Evolutionary conservation across 2,329 filamentous ascomycete species (phyloP), one percentile per base, ranked within the genome.

Genomic region (Aspergillus uvarum): DNA sequence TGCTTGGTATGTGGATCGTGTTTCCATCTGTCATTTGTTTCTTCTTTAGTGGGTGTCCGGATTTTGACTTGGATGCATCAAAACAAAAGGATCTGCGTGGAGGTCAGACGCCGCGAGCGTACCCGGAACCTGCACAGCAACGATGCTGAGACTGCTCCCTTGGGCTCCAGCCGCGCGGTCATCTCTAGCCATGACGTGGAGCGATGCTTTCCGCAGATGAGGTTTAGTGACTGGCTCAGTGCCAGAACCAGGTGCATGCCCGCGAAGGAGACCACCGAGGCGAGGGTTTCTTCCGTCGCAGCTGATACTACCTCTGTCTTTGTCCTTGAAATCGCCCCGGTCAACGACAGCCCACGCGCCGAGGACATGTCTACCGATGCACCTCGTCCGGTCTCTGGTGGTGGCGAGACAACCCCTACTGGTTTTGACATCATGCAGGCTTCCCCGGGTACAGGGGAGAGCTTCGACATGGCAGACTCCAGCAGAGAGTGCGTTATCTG

Each of bases 401-500:
- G 7, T 35, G 35, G 24, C 21, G 32, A 50, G 35, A 21, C 26
- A 14, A 48, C 51, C 35, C 50, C 35, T 26, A 24, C 48, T 42
- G 54, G 48, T 12, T 47, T 16, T 6, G 21, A 49, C 21, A 19
- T 24, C 6, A 26, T 19, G 10, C 14, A 11, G 10, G 19, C n/a
- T 14, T 12, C 32, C 50, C 29, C 14, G 2, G 21, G 21, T 24
- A 10, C 31, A 48, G 49, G 22, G 19, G n/a, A 12, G 14, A 29
- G 51, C 26, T 24, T 54, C 19, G 54, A 48, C 12, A 19, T 6
- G 16, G 14, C 38, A 7, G 59, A 66, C 38, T 47, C 59, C 1
- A 44, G 54, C 42, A 54, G 8, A 12, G 38, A 62, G 49, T 99
- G 95, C 76, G 95, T 95, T 52, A 98, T 99, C 68, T 98, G 95